Evolutionary conservation across 805 yeast species (phyloP).

Genomic region (Hermanozyma aechmeae): DNA sequence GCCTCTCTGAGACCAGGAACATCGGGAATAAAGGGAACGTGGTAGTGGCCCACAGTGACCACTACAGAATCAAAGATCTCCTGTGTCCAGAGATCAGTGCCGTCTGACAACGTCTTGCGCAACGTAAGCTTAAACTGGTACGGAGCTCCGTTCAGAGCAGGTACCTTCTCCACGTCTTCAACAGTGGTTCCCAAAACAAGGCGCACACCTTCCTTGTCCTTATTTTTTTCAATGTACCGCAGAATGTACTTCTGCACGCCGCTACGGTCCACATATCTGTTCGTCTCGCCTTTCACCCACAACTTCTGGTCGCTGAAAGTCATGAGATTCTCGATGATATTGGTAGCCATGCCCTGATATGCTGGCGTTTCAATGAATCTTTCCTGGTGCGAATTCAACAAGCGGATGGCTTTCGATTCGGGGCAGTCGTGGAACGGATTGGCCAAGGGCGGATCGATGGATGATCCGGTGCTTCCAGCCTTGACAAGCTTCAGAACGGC

Average conservation of each 20-base stretch:
- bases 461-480: slow-evolving; percentile 9
- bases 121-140: slow-evolving; percentile 19
- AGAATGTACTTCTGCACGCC: slow-evolving; percentile 20
- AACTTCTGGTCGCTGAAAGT: slow-evolving; percentile 30
- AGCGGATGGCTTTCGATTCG: slow-evolving; percentile 8
- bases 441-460: slow-evolving; percentile 2
- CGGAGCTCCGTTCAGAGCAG: slow-evolving; percentile 2
- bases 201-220: slow-evolving; percentile 6
- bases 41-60: slow-evolving; percentile 41
- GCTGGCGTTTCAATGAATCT: slow-evolving; percentile 24
- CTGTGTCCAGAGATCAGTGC: slow-evolving; percentile 30
- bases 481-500: slow-evolving; percentile 8
- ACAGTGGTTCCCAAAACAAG: slow-evolving; percentile 25
- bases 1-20: slow-evolving; percentile 32
- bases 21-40: slow-evolving; percentile 35
- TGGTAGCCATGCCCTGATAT: slow-evolving; percentile 22
- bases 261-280: slow-evolving; percentile 17
- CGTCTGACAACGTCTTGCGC: slow-evolving; percentile 13
- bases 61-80: slow-evolving; percentile 35
- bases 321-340: slow-evolving; percentile 36
- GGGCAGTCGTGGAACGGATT: slow-evolving; percentile 13
- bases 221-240: slow-evolving; percentile 15
- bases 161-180: slow-evolving; percentile 27
- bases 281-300: slow-evolving; percentile 23
- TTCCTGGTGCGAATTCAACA: slow-evolving; percentile 14